Conservation (phyloP, 257 asterid genomes). For the Lycium ferocissimum region DNA sequence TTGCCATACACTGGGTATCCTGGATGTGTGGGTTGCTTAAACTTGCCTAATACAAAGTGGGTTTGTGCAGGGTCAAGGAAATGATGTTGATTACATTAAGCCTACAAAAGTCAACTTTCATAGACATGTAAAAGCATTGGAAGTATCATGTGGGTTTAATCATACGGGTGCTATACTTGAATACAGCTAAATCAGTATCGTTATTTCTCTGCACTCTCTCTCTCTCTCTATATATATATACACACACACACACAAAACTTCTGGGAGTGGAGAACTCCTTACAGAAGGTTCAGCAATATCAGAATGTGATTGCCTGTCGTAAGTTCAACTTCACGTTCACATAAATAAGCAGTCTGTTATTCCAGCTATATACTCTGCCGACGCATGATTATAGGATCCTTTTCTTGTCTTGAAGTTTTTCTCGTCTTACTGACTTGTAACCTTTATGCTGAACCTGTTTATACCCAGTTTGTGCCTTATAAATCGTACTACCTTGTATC, state of each 20-base stretch:
- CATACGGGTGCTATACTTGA: slow-evolving; percentile 82
- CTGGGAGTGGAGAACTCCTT: background rate
- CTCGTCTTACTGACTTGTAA: background rate
- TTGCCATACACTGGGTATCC: background rate
- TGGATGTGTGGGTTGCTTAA: slow-evolving; percentile 12
- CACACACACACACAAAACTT: background rate
- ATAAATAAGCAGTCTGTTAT: slow-evolving; percentile 21
- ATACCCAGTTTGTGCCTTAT: background rate
- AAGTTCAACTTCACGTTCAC: background rate
- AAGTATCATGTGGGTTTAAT: slow-evolving; percentile 91
- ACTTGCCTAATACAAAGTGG: background rate
- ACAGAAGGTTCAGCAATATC: background rate
- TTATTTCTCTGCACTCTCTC: background rate
- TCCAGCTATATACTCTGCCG: background rate
- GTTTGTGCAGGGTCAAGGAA: slow-evolving; percentile 74
- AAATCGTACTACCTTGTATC: background rate
- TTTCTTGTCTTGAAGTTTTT: background rate
- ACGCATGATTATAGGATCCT: background rate
- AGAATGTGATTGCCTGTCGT: background rate
- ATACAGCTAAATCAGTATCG: slow-evolving; percentile 34
- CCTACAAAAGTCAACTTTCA: slow-evolving; percentile 59
- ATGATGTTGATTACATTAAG: slow-evolving; percentile 72
- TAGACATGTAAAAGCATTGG: slow-evolving; percentile 53
- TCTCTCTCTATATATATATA: background rate
- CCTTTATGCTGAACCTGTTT: background rate